These are phyloP conservation scores for Malbranchea cinnamomea DNA, from an alignment of 2,329 filamentous ascomycete species.

Conservation along the genomic window DNA sequence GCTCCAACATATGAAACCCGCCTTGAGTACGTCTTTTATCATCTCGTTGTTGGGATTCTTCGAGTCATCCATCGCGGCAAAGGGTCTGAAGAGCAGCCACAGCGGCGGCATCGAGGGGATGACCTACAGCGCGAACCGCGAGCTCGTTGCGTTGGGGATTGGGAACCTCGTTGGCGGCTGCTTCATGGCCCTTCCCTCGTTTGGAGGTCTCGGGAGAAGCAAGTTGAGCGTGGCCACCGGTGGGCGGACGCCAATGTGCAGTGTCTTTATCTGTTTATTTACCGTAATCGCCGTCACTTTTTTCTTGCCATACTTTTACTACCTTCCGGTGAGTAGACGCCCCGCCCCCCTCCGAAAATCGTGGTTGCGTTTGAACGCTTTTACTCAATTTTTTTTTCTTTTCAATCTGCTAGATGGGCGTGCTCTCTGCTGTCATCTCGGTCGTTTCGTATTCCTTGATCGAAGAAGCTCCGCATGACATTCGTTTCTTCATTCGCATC, in stretches of 20 bases:
- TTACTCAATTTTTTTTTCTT: neutral
- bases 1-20: conserved; percentile 68
- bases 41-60: conserved; percentile 97
- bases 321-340: conserved; percentile 59
- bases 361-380: neutral
- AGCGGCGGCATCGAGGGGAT: conserved; percentile 60
- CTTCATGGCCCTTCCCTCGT: conserved; percentile 84
- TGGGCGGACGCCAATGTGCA: conserved; percentile 85
- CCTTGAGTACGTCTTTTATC: conserved; percentile 80
- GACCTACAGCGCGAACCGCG: conserved; percentile 75
- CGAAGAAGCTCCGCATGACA: conserved; percentile 87
- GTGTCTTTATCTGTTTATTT: conserved; percentile 69
- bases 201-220: conserved; percentile 90
- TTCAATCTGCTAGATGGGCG: conserved; percentile 55
- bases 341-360: neutral
- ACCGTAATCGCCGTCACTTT: conserved; percentile 69
- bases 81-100: conserved; percentile 56
- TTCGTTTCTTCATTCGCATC: conserved; percentile 76
- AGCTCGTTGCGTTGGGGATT: conserved; percentile 78
- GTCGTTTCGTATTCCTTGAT: conserved; percentile 90
- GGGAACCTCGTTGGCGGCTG: conserved; percentile 84
- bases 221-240: conserved; percentile 91
- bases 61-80: conserved; percentile 90
- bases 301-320: conserved; percentile 83
- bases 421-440: conserved; percentile 84